Evolutionary conservation across 345 rosid species (phyloP).

Genomic region (Camelina sativa): DNA sequence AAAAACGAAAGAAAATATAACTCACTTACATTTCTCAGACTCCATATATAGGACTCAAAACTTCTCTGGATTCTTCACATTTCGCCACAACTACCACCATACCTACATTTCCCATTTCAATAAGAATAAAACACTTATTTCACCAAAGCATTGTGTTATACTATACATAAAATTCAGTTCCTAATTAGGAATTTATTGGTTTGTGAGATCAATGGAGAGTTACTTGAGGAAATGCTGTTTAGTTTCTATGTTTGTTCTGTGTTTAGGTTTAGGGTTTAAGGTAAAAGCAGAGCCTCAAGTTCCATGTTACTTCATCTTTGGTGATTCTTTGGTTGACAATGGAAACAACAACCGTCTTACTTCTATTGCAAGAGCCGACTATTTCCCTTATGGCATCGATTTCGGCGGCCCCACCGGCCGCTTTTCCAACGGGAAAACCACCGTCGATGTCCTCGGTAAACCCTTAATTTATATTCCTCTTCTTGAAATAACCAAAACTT

Average conservation of each 20-base stretch:
- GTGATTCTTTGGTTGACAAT: slow-evolving; percentile 91
- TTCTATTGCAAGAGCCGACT: slow-evolving; percentile 75
- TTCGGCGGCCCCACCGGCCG: slow-evolving; percentile 80
- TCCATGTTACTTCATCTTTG: slow-evolving; percentile 86
- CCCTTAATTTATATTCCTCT: neutral
- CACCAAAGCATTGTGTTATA: slow-evolving; percentile 2
- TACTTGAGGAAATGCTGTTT: slow-evolving; percentile 43
- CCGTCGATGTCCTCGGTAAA: slow-evolving; percentile 75
- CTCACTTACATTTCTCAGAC: slow-evolving; percentile 28
- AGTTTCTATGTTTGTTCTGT: slow-evolving; percentile 28
- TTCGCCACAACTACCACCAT: slow-evolving; percentile 35
- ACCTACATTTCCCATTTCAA: slow-evolving; percentile 12
- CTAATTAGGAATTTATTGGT: neutral
- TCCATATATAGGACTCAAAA: slow-evolving; percentile 46
- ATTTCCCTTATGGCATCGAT: slow-evolving; percentile 86
- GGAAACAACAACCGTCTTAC: slow-evolving; percentile 79
- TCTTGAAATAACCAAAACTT: neutral
- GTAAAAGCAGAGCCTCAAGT: slow-evolving; percentile 59
- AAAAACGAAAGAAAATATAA: slow-evolving; percentile 1
- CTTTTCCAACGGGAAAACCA: slow-evolving; percentile 77
- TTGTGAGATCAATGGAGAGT: slow-evolving; percentile 45
- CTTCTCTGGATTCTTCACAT: slow-evolving; percentile 34
- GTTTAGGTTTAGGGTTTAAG: slow-evolving; percentile 29
- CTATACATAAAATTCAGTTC: slow-evolving; percentile 18
- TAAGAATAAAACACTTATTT: slow-evolving; percentile 3